Evolutionary conservation across 805 yeast species (phyloP), one percentile per base, ranked within the genome.

Genomic region (Grigorovia humatica): DNA sequence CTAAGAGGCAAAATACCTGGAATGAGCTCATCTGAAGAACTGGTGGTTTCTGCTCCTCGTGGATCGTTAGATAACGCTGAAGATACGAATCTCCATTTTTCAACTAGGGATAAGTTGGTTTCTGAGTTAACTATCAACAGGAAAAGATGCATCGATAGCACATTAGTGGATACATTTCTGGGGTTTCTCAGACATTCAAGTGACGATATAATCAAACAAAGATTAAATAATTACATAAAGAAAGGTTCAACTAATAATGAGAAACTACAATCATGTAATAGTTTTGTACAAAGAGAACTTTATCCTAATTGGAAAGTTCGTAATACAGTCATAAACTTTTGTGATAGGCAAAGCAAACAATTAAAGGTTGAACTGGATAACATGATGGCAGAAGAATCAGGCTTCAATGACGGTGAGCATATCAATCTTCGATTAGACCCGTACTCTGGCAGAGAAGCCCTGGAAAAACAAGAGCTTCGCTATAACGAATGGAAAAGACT

Each of bases 281-380:
- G 61, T 7, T 69, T 75, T 44, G 58, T 74, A 1, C 47, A 61
- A 13, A 55, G 63, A 1, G 69, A 74, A 38, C 50, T 79, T n/a
- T 70, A 66, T 52, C 75, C 76, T 8, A 72, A 72, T 43, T 79
- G 83, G 83, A 55, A 58, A n/a, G 64, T 68, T 23, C 64, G 83
- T 52, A 49, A 64, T 1, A 53, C 59, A 3, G 68, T 73, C 1
- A 72, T 79, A 27, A 59, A 63, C n/a, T 77, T 62, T 54, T 79
- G 83, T 57, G 60, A 66, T 7, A 29, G 52, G 2, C 73, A 70
- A 55, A 62, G 69, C 8, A 51, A 53, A 1, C 48, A 53, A 8
- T 55, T 73, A 64, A 60, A 66, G 46, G 23, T 48, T 2, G 74
- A 71, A 32, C 55, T 70, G 2, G 66, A 68, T 43, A 29, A 32